Conservation (phyloP, 345 rosid genomes). For the Syzygium oleosum region DNA sequence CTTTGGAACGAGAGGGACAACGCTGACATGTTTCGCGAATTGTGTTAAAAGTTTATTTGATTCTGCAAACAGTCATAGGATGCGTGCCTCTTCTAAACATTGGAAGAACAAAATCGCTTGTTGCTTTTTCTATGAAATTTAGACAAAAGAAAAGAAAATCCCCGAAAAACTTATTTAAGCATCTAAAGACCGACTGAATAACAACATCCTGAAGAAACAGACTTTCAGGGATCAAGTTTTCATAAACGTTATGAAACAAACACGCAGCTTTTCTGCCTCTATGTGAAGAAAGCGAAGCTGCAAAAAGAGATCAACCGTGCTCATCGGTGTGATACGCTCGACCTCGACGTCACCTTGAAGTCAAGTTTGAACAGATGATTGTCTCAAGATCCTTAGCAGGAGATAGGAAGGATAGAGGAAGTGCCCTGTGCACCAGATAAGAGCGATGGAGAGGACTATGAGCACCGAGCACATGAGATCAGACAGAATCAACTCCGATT, state of each 20-base stretch:
- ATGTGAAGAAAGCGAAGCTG: not conserved
- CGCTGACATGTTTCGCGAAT: rapidly evolving
- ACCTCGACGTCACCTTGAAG: not conserved
- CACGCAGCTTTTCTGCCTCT: not conserved
- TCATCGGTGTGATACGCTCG: not conserved
- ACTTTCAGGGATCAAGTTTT: not conserved
- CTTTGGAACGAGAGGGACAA: not conserved
- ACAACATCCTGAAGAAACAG: not conserved
- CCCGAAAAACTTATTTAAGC: not conserved
- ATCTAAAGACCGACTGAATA: not conserved
- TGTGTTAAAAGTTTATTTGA: rapidly evolving
- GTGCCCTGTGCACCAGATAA: not conserved
- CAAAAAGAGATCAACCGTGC: not conserved
- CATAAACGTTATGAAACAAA: not conserved
- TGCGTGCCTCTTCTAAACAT: not conserved
- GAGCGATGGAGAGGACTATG: not conserved
- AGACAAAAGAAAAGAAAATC: not conserved
- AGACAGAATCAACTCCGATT: not conserved
- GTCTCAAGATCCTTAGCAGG: not conserved
- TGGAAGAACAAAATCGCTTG: not conserved
- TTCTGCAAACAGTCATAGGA: not conserved
- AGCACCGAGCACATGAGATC: not conserved
- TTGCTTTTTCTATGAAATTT: not conserved
- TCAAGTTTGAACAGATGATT: not conserved
- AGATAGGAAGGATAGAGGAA: not conserved